Percentiles rank a stretch among this genome's conserved stretches.
Conservation (phyloP, 768 basidiomycete genomes). For the Cubamyces lactineus region DNA sequence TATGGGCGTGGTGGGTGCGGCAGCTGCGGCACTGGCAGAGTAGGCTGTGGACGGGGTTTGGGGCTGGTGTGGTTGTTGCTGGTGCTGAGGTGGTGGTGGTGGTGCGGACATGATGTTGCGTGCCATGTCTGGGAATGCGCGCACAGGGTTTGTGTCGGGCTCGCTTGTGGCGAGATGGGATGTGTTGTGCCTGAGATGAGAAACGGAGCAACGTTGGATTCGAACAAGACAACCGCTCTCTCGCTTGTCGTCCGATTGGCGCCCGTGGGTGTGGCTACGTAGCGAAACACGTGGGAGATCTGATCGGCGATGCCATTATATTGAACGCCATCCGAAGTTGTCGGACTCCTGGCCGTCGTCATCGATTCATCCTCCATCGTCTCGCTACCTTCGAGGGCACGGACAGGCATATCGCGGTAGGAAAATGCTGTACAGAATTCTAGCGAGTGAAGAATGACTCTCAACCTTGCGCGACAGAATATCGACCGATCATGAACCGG, state of each 20-base stretch:
- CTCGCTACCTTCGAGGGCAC: too few relatives aligned
- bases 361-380: neutral
- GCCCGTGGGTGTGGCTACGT: neutral
- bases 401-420: too few relatives aligned
- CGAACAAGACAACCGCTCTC: neutral
- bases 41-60: neutral
- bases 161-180: neutral
- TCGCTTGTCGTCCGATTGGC: neutral
- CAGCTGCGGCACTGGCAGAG: neutral
- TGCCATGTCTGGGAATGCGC: slow-evolving; percentile 17
- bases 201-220: neutral
- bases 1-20: neutral
- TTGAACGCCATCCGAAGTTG: neutral
- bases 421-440: too few relatives aligned
- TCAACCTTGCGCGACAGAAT: neutral
- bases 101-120: slow-evolving; percentile 24
- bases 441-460: too few relatives aligned
- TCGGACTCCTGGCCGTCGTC: neutral
- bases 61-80: slow-evolving; percentile 2
- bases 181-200: neutral
- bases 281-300: neutral
- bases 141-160: slow-evolving; percentile 4
- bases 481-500: neutral
- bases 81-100: slow-evolving; percentile 2
- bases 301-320: neutral